Evolutionary conservation across 2,329 filamentous ascomycete genomes (phyloP), one percentile per base, ranked within the genome.

Genomic region (Hyphodiscus sp.): DNA sequence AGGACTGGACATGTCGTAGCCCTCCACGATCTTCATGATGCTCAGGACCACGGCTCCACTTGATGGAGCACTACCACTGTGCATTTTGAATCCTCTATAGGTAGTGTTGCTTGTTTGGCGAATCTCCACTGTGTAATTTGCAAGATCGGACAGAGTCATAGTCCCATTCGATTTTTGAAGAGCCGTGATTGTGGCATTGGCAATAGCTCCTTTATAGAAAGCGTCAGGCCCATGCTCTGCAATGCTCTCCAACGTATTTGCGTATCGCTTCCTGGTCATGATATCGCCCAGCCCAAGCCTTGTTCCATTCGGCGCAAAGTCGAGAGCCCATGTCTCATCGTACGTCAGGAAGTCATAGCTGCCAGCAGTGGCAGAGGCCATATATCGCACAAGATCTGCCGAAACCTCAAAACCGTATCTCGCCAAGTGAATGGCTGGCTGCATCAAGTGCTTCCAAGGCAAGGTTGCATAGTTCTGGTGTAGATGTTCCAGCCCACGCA

Each of bases 261-360:
- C 91, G 66, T 91, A 95, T 53, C 91, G 80, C 65, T 85, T 87
- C 45, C 91, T 78, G 0, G 86, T 91, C 64, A 97, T 90, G 0
- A 71, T 85, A 47, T 95, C 89, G 18, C 89, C 89, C 2, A 91
- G 70, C 18, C 78, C 74, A 0, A 96, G 63, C 2, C 89, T 74
- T 0, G 78, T 85, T 2, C 91, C 92, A 56, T 91, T 83, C 0
- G 90, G 90, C 1, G 90, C 91, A 72, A 96, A 96, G 67, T 96
- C 92, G 47, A 87, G 69, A 0, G 91, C 89, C 86, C 90, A 97
- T 2, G 82, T 80, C 0, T 86, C 83, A 53, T 96, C 83, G 2
- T 87, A 76, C 0, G 83, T 73, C 0, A 96, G 72, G 63, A 95
- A 96, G 61, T 89, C 78, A 43, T 75, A 71, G 4, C 74, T 73